Evolutionary conservation across 768 basidiomycete species (phyloP), one percentile per base, ranked within the genome.

Genomic region (Pisolithus marmoratus): DNA sequence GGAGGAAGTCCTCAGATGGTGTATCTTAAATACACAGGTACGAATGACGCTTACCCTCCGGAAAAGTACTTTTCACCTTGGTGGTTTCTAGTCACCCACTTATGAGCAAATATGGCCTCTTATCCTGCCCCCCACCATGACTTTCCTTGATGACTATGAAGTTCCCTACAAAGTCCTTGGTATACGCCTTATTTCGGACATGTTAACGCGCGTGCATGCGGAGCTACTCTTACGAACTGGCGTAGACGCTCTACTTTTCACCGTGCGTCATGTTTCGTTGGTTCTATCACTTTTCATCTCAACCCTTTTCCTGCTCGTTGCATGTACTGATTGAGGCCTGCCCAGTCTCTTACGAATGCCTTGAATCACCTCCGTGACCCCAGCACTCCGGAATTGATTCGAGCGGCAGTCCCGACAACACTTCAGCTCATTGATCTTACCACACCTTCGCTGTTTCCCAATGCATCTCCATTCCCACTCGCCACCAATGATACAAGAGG

Each of bases 101-200:
- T 89, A 87, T 51, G 85, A 88, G 60, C 69, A 66, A 4, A 59
- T 81, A 26, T 93, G 90, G 90, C 85, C 83, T 52, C 74, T 90
- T 14, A 66, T 90, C 44, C 77, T 92, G 17, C 90, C 90, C 2
- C 90, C 90, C 2, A 65, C 84, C 15, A 90, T 91, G 88, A 80
- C 84, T 1, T 64, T 90, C 12, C 63, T 92, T 46, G 90, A 93
- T 56, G 90, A 93, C 58, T 90, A 81, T 56, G 82, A 91, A 59
- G 75, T 80, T 3, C 63, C 56, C 47, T 84, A 85, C 68, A 90
- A 89, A 64, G 65, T 89, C 17, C 71, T 72, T 38, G 89, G 88
- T 4, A 74, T 84, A 14, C 60, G 60, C 20, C 69, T 86, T 20
- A 78, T 82, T 4, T 68, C 74, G 15, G 72, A 74, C 40, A 74